Evolutionary conservation across 192 early-diverging fungal genomes (phyloP), one percentile per base, ranked within the genome.

Genomic region (Backusella liffmaniae): DNA sequence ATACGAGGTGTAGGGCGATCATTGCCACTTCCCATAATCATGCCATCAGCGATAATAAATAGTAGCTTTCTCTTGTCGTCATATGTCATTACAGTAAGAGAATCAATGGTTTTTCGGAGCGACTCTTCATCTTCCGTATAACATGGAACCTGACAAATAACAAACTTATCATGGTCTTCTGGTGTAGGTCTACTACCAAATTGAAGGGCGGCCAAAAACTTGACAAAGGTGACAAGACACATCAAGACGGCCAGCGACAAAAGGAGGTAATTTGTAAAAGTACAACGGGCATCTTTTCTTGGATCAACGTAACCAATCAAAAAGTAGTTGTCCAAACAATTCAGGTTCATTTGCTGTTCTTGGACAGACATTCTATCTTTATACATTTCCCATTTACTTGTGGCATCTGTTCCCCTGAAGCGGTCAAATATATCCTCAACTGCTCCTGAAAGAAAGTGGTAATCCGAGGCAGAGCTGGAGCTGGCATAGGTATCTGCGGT

Each of bases 1-100:
- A 99, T 96, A 71, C 93, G 87, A 29, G 97, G 97, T 1, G 98
- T 99, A 9, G 98, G 94, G 15, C 90, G 83, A 75, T 99, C 98
- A 80, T 99, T 98, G 56, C 98, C 98, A 53, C 91, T 91, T n/a
- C 98, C 98, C 72, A 97, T 94, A 84, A 99, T 95, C 87, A 95
- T 92, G 83, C 97, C 96, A 82, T 97, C 96, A 44, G 90, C 91
- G 67, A 97, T 92, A 30, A 99, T 85, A 75, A 98, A 95, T 3
- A 98, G 78, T 42, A 98, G 80, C 70, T 97, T 96, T 66, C 93
- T 86, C 66, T 95, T 95, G 82, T 97, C 95, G 72, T 96, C 94
- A 70, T 96, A 97, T 4, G 85, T 84, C 44, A 97, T 81, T 0
- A 87, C 81, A 1, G 96, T 90, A 36, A 97, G 85, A 18, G 93